A percentile compares a stretch with the other conserved stretches of the same genome.
These are phyloP conservation scores for Pholiota molesta DNA, from an alignment of 768 basidiomycete species.

Conservation along the genomic window DNA sequence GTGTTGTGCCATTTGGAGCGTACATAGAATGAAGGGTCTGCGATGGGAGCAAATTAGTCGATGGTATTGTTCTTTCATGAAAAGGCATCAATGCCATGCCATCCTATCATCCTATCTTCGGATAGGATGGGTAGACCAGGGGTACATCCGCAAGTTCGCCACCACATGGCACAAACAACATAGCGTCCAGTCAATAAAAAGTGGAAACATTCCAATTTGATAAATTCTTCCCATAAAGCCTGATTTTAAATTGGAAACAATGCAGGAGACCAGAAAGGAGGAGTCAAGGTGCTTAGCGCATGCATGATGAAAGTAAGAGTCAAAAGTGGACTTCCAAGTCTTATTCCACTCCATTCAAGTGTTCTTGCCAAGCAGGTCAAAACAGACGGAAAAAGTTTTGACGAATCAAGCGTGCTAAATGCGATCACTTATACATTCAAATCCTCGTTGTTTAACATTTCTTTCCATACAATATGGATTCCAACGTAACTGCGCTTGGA, in stretches of 20 bases:
- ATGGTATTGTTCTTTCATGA: slow-evolving; percentile 1
- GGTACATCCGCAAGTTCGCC: too few relatives aligned
- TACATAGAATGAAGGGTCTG: slow-evolving; percentile 5
- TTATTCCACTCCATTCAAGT: too few relatives aligned
- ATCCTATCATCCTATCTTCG: neutral
- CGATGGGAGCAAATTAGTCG: slow-evolving; percentile 1
- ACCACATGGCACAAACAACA: too few relatives aligned
- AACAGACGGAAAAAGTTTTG: slow-evolving; percentile 24
- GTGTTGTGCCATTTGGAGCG: slow-evolving; percentile 10
- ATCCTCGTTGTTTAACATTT: neutral
- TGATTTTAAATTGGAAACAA: too few relatives aligned
- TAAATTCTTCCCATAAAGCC: too few relatives aligned
- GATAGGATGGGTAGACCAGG: neutral
- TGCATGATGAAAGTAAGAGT: too few relatives aligned
- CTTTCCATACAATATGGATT: neutral
- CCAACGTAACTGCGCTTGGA: neutral
- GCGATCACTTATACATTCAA: neutral
- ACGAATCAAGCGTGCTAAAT: neutral
- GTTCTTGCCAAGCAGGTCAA: slow-evolving; percentile 22
- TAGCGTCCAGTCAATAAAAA: neutral
- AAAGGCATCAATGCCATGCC: neutral
- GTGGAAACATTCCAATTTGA: neutral
- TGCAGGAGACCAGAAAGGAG: too few relatives aligned
- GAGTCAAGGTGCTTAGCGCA: too few relatives aligned
- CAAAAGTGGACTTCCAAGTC: too few relatives aligned